Evolutionary conservation across 495 filamentous ascomycete genomes (phyloP).

Genomic region (Xylaria cubensis): DNA sequence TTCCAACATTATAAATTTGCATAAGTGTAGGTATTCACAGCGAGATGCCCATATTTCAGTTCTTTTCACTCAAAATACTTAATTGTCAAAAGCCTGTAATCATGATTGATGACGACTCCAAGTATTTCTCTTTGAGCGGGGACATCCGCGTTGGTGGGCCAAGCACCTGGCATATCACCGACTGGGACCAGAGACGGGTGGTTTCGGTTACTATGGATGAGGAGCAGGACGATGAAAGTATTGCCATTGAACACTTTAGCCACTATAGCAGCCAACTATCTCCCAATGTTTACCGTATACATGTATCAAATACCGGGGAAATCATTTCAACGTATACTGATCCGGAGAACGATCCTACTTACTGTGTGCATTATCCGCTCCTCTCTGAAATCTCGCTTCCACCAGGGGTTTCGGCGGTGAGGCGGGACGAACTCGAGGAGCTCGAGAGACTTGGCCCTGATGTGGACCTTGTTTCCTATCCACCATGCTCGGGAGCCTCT

Average conservation of each 20-base stretch:
- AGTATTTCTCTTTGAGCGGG: constrained; percentile 28
- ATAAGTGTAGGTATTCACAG: too few species aligned
- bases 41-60: not conserved
- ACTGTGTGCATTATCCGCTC: constrained; percentile 6
- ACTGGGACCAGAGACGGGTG: constrained; percentile 34
- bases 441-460: constrained; percentile 1
- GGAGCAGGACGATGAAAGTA: constrained; percentile 29
- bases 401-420: not conserved
- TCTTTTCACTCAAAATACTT: not conserved
- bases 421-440: constrained; percentile 3
- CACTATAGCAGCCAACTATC: constrained; percentile 11
- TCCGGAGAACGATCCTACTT: constrained; percentile 1
- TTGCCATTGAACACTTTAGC: constrained; percentile 31
- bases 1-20: too few species aligned
- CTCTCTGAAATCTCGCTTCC: not conserved
- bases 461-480: constrained; percentile 5
- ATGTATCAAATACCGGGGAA: not conserved
- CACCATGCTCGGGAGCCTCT: not conserved
- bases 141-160: constrained; percentile 29
- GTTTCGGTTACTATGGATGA: constrained; percentile 36
- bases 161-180: constrained; percentile 34
- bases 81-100: not conserved
- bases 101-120: constrained; percentile 33
- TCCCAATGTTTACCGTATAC: not conserved
- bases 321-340: constrained; percentile 6